A percentile compares a stretch with the other conserved stretches of the same genome.
These are phyloP conservation scores for Purpureocillium lavendulum DNA, from an alignment of 2,329 filamentous ascomycete genomes.

Conservation along the genomic window DNA sequence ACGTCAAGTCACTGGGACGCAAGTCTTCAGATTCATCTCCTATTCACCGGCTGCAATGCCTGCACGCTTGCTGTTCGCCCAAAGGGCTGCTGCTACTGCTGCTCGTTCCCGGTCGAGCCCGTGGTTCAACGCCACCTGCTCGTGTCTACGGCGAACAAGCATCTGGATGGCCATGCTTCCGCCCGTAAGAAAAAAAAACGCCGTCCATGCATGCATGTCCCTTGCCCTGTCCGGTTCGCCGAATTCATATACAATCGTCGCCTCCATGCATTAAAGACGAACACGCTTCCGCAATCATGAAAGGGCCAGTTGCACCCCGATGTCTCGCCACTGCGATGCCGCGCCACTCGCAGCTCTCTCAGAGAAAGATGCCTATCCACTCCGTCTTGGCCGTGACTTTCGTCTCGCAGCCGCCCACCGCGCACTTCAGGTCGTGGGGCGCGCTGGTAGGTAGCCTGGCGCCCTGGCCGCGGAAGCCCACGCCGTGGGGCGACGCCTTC, in stretches of 20 bases:
- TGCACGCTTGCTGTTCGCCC: no score
- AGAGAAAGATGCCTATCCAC: conserved; percentile 56
- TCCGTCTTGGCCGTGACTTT: conserved; percentile 45
- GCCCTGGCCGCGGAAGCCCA: conserved; percentile 28
- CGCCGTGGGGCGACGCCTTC: conserved; percentile 21
- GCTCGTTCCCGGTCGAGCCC: no score
- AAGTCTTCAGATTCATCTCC: no score
- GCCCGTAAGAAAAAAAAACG: neutral
- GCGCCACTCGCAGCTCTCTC: no score
- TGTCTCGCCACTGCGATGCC: no score
- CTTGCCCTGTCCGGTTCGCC: neutral
- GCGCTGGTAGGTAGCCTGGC: conserved; percentile 16
- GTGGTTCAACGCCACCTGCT: no score
- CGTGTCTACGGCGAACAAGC: no score
- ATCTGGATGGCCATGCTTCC: no score
- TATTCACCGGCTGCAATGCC: no score
- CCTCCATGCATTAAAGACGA: neutral
- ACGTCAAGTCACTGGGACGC: no score
- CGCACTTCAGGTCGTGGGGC: conserved; percentile 36
- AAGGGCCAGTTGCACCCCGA: no score
- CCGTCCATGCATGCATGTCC: neutral
- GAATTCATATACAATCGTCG: neutral
- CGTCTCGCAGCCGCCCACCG: conserved; percentile 46
- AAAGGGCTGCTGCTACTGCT: no score
- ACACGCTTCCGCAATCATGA: neutral